Evolutionary conservation across 108 stramenopile genomes (phyloP), one percentile per base, ranked within the genome.

Genomic region (Cyclotella cryptica): DNA sequence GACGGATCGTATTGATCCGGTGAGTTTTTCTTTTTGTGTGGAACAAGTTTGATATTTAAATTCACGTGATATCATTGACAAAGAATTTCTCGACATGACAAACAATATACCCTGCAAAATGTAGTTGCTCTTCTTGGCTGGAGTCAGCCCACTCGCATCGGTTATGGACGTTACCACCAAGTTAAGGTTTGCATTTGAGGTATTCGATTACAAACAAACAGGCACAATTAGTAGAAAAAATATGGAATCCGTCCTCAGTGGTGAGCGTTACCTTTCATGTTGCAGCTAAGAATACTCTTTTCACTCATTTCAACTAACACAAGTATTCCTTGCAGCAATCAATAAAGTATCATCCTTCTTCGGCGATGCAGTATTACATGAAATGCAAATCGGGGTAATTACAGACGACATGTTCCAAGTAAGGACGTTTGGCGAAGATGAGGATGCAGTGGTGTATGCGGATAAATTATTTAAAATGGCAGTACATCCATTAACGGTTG

Each of bases 61-160:
- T n/a, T n/a, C n/a, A n/a, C n/a, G n/a, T n/a, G n/a, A n/a, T n/a
- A n/a, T n/a, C n/a, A 9, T 49, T 17, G 3, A n/a, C n/a, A 24
- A 55, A 55, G 55, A 22, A 12, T 55, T 24, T 55, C 21, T 12
- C 12, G 18, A 1, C 7, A 4, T 26, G 6, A 22, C 7, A 7
- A 13, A 8, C 47, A 49, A 49, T 3, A n/a, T n/a, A 49, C n/a
- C 13, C 17, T n/a, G 3, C 21, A 28, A 46, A 8, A 26, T 24
- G 27, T 61, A 72, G 53, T 49, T 77, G 29, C 52, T 51, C 13
- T 90, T 90, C 73, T 71, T 85, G 29, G 78, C 79, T 14, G 88
- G 90, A n/a, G 62, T 90, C 26, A 74, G 82, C 35, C 90, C 88
- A 6, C 53, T 90, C 59, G 90, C 88, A 28, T 87, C 86, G 44